Evolutionary conservation across 2,329 filamentous ascomycete species (phyloP), one percentile per base, ranked within the genome.

Genomic region (Neofusicoccum kwambonambiense): DNA sequence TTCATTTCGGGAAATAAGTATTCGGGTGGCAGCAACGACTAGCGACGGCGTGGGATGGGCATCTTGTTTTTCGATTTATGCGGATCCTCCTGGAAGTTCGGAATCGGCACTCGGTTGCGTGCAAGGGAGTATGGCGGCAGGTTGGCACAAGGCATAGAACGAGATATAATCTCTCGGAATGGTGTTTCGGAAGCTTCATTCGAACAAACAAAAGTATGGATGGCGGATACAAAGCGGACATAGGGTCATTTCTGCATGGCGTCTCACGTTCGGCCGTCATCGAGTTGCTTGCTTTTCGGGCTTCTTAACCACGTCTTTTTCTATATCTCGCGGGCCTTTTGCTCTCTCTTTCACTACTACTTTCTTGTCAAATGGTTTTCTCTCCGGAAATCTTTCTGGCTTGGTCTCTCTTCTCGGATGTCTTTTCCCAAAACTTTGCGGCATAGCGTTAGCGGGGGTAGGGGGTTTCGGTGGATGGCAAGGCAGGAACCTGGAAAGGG

Each of bases 31-130:
- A 64, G 63, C 52, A 64, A 64, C 63, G 63, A 64, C 63, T 64
- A 64, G 63, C 63, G 63, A 64, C 54, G 63, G 63, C 63, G 63
- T 47, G 63, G 63, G 64, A 57, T 65, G 64, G 56, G 64, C 47
- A 62, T 62, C 49, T 65, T 65, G 64, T 62, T 61, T 65, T 65
- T 65, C 64, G 50, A 65, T 65, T 65, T 65, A 61, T 62, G 56
- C 57, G 64, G 56, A 47, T 65, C 64, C 49, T 62, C 56, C 44
- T 51, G 50, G 54, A 60, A 61, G 52, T 56, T 65, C 52, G 47
- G 62, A 64, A 64, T 57, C 50, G 62, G 57, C 50, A 60, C 56
- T 45, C 49, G 56, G 57, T 65, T 65, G 49, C 57, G 56, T 57
- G 57, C 64, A 65, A 27, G 56, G 64, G 56, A 65, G 56, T 54